Base-by-base conservation (phyloP, 228 moss, liverwort and hornwort species). In the Sphagnum fallax region DNA sequence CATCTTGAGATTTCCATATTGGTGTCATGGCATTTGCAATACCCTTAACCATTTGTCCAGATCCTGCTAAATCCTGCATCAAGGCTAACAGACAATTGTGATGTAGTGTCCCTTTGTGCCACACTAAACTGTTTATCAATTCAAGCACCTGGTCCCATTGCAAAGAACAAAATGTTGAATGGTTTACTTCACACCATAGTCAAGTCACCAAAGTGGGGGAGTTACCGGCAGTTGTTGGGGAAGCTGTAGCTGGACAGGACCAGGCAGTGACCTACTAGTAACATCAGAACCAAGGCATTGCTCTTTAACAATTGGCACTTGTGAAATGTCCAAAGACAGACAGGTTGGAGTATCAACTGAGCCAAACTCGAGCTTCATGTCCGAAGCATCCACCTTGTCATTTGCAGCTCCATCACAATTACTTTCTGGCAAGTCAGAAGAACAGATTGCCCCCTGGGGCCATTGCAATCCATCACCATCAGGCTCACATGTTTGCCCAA, bases 1-100 rank as follows among this genome's bases (percentile, higher is more conserved):
- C 77, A 48, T 80, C 84, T 70, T 84, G 82, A 60, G 81, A 72
- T 51, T 71, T 79, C 66, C 83, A 86, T 81, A 82, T 82, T 65
- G 71, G 73, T 64, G 75, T 58, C 59, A 71, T 67, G 53, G 73
- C 52, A 65, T 59, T 67, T 48, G 64, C 71, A 65, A 72, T 74
- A 69, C 70, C 71, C 75, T 71, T 87, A 57, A 77, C 48, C 63
- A 75, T 16, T 68, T 67, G 65, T 65, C 49, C 53, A 75, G 67
- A 70, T 63, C 71, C 79, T 75, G 73, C 66, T 71, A 69, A 16
- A 51, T 65, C 68, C 84, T 80, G 81, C 66, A 70, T 32, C 32
- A 32, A 32, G 32, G 32, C 32, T 32, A 32, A 32, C 32, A 32
- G 32, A 32, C 32, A 32, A 32, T 32, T 32, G 32, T 32, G 2